phyloP scores from a whole-genome alignment of 2,329 filamentous ascomycete genomes.

The Trichoderma aggressivum region DNA sequence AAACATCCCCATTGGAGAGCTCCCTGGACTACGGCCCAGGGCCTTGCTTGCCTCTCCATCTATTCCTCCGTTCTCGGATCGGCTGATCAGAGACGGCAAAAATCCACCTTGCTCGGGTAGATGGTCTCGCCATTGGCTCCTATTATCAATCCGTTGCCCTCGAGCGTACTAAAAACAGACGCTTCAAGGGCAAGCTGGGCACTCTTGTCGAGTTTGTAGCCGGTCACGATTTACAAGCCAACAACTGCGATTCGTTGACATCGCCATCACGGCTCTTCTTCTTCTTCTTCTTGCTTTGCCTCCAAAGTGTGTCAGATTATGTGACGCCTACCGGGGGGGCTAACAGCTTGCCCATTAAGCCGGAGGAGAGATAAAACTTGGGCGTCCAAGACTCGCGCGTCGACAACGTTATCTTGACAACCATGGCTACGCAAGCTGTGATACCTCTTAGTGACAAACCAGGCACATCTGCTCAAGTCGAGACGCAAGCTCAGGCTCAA shows the following conservation, averaged over 20 bases:
- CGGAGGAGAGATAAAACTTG: slow-evolving; percentile 3
- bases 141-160: slow-evolving; percentile 15
- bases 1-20: slow-evolving; percentile 23
- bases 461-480: neutral
- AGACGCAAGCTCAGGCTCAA: neutral
- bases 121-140: slow-evolving; percentile 29
- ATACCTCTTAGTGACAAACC: slow-evolving; percentile 4
- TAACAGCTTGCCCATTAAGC: neutral
- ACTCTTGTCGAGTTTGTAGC: neutral
- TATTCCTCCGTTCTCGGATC: slow-evolving; percentile 15
- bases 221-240: neutral
- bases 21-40: slow-evolving; percentile 24
- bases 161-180: neutral
- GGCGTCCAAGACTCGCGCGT: neutral
- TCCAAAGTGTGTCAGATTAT: neutral
- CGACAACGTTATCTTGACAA: slow-evolving; percentile 15
- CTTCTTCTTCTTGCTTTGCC: neutral
- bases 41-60: slow-evolving; percentile 21
- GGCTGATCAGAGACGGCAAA: slow-evolving; percentile 18
- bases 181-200: neutral
- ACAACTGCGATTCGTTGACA: neutral
- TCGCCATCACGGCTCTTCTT: neutral
- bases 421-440: slow-evolving; percentile 14
- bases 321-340: neutral
- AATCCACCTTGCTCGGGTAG: slow-evolving; percentile 30